Percentiles rank a stretch among this genome's conserved stretches.
Evolutionary conservation across 2,329 filamentous ascomycete genomes (phyloP).

Genomic region (Sclerotinia sclerotiorum): DNA sequence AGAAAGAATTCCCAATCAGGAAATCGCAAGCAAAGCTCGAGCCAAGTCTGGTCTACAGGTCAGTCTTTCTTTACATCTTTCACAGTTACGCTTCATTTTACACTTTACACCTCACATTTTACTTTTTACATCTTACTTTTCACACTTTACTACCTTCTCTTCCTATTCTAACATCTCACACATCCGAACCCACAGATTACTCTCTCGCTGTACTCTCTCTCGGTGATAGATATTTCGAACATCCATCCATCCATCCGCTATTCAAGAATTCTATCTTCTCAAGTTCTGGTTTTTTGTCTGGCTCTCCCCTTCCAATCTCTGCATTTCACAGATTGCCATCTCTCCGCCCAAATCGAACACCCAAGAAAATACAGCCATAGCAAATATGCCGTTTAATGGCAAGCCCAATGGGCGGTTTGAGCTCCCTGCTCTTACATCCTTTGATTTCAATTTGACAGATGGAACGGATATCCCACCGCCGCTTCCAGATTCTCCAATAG

Average conservation of each 20-base stretch:
- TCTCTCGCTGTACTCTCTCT: neutral
- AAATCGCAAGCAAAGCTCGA: conserved; percentile 22
- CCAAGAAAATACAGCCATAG: neutral
- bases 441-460: conserved; percentile 41
- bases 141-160: too few relatives aligned
- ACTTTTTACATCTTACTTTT: too few relatives aligned
- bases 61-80: neutral
- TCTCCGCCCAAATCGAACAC: neutral
- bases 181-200: neutral
- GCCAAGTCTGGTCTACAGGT: conserved; percentile 8
- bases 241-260: neutral
- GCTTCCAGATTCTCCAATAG: conserved; percentile 39
- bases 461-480: conserved; percentile 42
- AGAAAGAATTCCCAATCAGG: conserved; percentile 14
- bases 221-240: neutral
- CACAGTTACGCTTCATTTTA: neutral
- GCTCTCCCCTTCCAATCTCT: neutral
- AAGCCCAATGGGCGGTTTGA: conserved; percentile 40
- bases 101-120: too few relatives aligned
- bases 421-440: conserved; percentile 38
- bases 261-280: neutral
- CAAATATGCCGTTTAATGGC: conserved; percentile 35
- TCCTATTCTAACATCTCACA: too few relatives aligned
- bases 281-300: neutral
- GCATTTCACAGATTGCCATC: neutral